phyloP scores from a whole-genome alignment of 352 stramenopile species.

The Peronospora destructor region DNA sequence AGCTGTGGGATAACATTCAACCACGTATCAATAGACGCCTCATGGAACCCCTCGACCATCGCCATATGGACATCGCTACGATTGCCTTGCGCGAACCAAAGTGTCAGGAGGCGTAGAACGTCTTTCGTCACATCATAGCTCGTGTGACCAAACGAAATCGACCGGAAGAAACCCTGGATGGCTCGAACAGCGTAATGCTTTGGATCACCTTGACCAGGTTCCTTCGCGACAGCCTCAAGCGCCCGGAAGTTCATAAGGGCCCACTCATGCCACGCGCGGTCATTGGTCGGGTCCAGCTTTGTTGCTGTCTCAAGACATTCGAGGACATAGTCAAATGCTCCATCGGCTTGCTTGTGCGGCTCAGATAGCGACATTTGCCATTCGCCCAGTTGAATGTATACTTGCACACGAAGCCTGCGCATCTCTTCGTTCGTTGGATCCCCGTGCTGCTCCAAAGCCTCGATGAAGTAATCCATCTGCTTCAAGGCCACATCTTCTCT shows the following conservation, averaged over 20 bases:
- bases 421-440: constrained; percentile 66
- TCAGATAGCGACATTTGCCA: constrained; percentile 79
- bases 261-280: constrained; percentile 98
- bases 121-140: constrained; percentile 93
- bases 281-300: constrained; percentile 85
- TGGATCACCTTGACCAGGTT: constrained; percentile 39
- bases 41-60: constrained; percentile 85
- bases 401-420: constrained; percentile 69
- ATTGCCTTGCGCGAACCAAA: constrained; percentile 97
- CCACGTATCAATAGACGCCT: constrained; percentile 97
- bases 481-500: constrained; percentile 76
- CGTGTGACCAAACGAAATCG: constrained; percentile 94
- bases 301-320: constrained; percentile 78
- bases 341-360: constrained; percentile 61
- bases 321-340: constrained; percentile 68
- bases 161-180: constrained; percentile 96
- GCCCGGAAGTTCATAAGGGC: constrained; percentile 95
- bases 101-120: constrained; percentile 96
- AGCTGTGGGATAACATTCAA: constrained; percentile 97
- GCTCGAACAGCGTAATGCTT: constrained; percentile 87
- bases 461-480: constrained; percentile 81
- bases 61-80: constrained; percentile 81
- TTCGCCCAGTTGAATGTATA: constrained; percentile 81
- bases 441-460: constrained; percentile 61
- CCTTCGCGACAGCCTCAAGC: constrained; percentile 55